Evolutionary conservation across 768 basidiomycete species (phyloP).

Genomic region (Saitozyma podzolica): DNA sequence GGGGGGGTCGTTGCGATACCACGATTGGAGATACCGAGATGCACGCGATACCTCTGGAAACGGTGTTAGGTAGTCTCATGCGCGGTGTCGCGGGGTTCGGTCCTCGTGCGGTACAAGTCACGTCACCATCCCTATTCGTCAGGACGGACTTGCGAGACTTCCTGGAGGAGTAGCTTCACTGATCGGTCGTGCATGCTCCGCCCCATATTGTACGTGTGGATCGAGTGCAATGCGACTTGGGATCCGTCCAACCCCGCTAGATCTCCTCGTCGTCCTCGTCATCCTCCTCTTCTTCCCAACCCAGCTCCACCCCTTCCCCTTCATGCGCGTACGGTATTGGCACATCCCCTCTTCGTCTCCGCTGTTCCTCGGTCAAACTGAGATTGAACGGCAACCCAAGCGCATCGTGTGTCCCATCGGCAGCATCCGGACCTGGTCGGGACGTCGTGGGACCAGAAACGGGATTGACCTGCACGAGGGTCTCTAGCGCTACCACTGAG

Average conservation of each 20-base stretch:
- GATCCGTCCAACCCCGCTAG: not conserved
- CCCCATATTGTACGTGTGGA: not conserved
- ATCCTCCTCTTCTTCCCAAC: constrained; percentile 39
- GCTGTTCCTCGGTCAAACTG: constrained; percentile 76
- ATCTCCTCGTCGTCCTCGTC: constrained; percentile 40
- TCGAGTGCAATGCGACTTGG: not conserved
- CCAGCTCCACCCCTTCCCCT: constrained; percentile 57
- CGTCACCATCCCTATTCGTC: too few relatives aligned
- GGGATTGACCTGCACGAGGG: constrained; percentile 21
- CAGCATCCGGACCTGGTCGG: constrained; percentile 43
- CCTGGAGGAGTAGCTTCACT: not conserved
- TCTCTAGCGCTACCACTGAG: constrained; percentile 7
- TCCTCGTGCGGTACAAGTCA: too few relatives aligned
- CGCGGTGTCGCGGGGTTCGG: too few relatives aligned
- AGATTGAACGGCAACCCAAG: constrained; percentile 84
- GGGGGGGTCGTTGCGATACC: too few relatives aligned
- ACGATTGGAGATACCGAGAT: too few relatives aligned
- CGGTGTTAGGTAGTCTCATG: too few relatives aligned
- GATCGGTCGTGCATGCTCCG: not conserved
- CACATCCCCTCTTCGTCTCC: constrained; percentile 73
- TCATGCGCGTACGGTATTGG: constrained; percentile 88
- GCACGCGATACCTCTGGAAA: too few relatives aligned
- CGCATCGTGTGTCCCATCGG: constrained; percentile 59
- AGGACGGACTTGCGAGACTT: too few relatives aligned
- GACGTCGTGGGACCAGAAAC: constrained; percentile 29